Evolutionary conservation across 2,329 filamentous ascomycete genomes (phyloP).

Genomic region (Fusarium brachygibbosum): DNA sequence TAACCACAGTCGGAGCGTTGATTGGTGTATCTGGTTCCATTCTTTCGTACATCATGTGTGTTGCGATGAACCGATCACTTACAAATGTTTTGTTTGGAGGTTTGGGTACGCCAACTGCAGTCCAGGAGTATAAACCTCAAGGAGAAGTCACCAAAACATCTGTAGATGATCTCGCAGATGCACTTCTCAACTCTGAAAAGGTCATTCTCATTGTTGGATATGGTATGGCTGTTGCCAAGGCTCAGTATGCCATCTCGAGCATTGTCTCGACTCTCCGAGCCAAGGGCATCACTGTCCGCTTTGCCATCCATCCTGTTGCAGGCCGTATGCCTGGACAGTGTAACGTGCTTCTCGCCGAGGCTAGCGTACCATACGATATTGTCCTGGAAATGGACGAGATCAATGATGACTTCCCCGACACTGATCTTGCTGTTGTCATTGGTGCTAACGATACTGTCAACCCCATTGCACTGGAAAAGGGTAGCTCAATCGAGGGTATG

Average conservation of each 20-base stretch:
- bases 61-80: constrained; percentile 92
- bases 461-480: constrained; percentile 86
- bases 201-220: constrained; percentile 94
- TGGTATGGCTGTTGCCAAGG: constrained; percentile 94
- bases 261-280: constrained; percentile 81
- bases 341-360: constrained; percentile 90
- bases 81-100: constrained; percentile 91
- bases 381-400: constrained; percentile 97
- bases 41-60: constrained; percentile 87
- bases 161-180: constrained; percentile 84
- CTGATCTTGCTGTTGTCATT: constrained; percentile 88
- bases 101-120: constrained; percentile 72
- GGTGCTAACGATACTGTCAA: constrained; percentile 95
- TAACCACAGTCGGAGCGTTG: constrained; percentile 87
- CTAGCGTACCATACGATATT: constrained; percentile 89
- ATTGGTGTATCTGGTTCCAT: constrained; percentile 93
- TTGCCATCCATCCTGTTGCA: constrained; percentile 91
- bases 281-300: constrained; percentile 84
- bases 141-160: constrained; percentile 83
- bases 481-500: constrained; percentile 90
- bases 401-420: constrained; percentile 90
- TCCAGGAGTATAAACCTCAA: constrained; percentile 78
- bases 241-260: constrained; percentile 89
- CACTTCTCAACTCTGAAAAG: constrained; percentile 80
- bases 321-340: constrained; percentile 95